Base-by-base conservation (phyloP, 352 stramenopile genomes). In the Globisporangium abappressorium region DNA sequence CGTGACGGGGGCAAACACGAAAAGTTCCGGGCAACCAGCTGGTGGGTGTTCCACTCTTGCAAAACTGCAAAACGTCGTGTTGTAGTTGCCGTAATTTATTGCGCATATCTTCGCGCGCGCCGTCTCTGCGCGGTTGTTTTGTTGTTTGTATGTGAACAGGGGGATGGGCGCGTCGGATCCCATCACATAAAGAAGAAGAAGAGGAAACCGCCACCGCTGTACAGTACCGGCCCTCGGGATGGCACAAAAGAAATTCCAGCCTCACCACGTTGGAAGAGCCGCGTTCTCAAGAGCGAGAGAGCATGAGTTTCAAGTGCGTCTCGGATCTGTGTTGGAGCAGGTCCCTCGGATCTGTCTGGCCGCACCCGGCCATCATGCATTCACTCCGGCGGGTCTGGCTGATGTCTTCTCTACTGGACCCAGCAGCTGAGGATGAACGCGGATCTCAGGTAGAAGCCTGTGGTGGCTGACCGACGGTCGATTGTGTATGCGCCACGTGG, bases 191-290 rank as follows among this genome's bases (percentile, higher is more conserved):
- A 43, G 54, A 36, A 59, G 30, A 33, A 33, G 30, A 33, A 7
- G 36, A 43, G 12, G 36, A 20, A 61, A 46, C 30, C 3, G 55
- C 28, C 7, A 28, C 18, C 34, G 6, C 18, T 2, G 18, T 53
- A 51, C 57, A 7, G 34, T 62, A 64, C 22, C 38, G 12, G 26
- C n/a, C 5, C 3, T 2, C 2, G 24, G 53, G 62, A 61, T 68
- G 63, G 26, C 63, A 68, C 63, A 68, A 68, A 68, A 62, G 63
- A 68, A 68, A 68, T 68, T 68, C 59, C 18, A 26, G 24, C 59
- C 20, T 26, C 57, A 22, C 15, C 30, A 24, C 15, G 7, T 22
- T 26, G 26, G 34, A 38, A 56, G 14, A 33, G 33, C 46, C 58
- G 24, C 38, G 12, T n/a, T 9, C 9, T 9, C 34, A 47, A n/a